phyloP scores from a whole-genome alignment of 2,329 filamentous ascomycete species.

The Aureobasidium sp. region DNA sequence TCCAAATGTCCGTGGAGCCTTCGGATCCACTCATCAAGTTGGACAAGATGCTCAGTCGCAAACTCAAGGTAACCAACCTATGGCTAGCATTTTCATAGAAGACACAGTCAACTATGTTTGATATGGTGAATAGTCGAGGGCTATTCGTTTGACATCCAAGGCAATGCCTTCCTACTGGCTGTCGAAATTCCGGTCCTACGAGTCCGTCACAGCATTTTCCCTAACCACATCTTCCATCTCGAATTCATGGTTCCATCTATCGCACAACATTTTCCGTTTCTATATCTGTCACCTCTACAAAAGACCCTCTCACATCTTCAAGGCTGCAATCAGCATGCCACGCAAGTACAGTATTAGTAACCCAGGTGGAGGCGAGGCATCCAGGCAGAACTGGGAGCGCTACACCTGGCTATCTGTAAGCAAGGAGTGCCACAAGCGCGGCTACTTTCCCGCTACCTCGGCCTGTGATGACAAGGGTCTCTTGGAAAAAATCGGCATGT shows the following conservation, averaged over 20 bases:
- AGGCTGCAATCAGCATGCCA: not conserved
- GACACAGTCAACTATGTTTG: not conserved
- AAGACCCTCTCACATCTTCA: too few species aligned
- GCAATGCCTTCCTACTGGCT: not conserved
- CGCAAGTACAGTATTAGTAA: not conserved
- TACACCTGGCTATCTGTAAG: not conserved
- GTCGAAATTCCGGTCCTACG: not conserved
- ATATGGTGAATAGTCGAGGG: not conserved
- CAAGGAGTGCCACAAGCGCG: not conserved
- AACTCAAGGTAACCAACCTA: not conserved
- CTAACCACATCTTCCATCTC: not conserved
- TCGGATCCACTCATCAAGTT: not conserved
- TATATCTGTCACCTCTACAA: not conserved
- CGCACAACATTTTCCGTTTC: not conserved
- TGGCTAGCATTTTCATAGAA: not conserved
- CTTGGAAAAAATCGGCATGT: not conserved
- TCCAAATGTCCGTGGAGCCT: not conserved
- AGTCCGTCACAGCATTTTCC: not conserved
- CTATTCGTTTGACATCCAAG: not conserved
- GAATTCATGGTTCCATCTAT: not conserved
- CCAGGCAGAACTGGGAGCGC: not conserved
- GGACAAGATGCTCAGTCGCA: not conserved
- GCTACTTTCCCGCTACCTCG: not conserved
- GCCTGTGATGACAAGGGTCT: conserved; percentile 2
- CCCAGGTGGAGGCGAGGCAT: not conserved